Evolutionary conservation across 306 rosid genomes (phyloP).

Genomic region (Arachis hypogaea): DNA sequence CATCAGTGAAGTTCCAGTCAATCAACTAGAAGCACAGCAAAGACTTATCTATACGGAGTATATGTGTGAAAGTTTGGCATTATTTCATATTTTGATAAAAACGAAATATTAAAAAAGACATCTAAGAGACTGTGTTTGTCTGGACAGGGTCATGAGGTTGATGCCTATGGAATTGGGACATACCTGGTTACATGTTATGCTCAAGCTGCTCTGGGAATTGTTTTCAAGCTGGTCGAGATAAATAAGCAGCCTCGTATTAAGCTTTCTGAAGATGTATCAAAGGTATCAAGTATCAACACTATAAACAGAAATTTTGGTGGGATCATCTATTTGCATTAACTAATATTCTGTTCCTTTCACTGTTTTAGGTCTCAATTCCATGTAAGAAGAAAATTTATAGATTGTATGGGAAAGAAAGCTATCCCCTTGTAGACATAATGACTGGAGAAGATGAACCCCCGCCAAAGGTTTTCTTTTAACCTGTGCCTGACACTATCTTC

Average conservation of each 20-base stretch:
- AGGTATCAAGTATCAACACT: slow-evolving; percentile 63
- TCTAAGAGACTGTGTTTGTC: slow-evolving; percentile 9
- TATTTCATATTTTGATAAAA: background rate
- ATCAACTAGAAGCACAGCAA: background rate
- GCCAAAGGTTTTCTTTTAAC: slow-evolving; percentile 62
- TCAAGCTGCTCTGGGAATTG: slow-evolving; percentile 90
- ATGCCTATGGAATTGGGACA: slow-evolving; percentile 87
- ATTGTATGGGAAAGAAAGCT: slow-evolving; percentile 80
- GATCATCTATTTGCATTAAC: slow-evolving; percentile 11
- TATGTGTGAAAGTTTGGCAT: background rate
- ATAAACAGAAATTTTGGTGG: slow-evolving; percentile 6
- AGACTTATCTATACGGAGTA: background rate
- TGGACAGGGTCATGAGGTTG: slow-evolving; percentile 79
- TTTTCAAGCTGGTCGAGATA: slow-evolving; percentile 91
- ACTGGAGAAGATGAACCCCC: slow-evolving; percentile 80
- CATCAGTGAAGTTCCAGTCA: background rate
- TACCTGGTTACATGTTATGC: slow-evolving; percentile 86
- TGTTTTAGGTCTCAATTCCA: slow-evolving; percentile 77
- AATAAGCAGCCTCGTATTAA: slow-evolving; percentile 81
- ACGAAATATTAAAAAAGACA: background rate
- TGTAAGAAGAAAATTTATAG: slow-evolving; percentile 78
- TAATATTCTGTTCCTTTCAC: slow-evolving; percentile 13
- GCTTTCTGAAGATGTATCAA: slow-evolving; percentile 84
- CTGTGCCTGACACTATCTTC: slow-evolving; percentile 4
- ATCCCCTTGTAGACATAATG: slow-evolving; percentile 81